Evolutionary conservation across 306 rosid genomes (phyloP), one percentile per base, ranked within the genome.

Genomic region (Phaseolus lunatus): DNA sequence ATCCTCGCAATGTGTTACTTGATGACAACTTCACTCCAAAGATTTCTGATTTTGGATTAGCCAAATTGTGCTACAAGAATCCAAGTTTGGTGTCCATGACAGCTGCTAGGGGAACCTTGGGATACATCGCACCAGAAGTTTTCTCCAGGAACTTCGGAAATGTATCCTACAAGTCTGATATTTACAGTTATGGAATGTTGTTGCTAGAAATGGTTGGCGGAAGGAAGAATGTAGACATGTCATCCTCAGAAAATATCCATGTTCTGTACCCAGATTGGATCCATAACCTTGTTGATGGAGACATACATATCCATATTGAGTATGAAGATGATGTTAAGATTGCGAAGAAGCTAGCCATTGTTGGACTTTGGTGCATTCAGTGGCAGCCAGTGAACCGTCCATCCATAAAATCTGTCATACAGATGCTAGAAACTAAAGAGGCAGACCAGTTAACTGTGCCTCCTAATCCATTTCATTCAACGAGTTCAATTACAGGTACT

Each of bases 91-190:
- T 86, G 76, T 75, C 90, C 66, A 43, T 87, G 84, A 22, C 66
- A 64, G 84, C 43, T 75, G 82, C 18, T 57, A 73, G 3, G 79
- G 86, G 37, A 86, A 86, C 50, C 67, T 86, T 18, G 82, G 84
- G 1, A 29, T 81, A 5, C 75, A 81, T 9, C 81, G 84, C 7
- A 7, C 62, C 62, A 0, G 62, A 54, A 10, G 16, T 54, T 54
- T 54, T 54, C 62, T 54, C 62, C 3, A 11, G 62, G 3, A 54
- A 22, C 8, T 54, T 19, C 3, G 62, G 62, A 10, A 54, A 54
- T 22, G 62, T 54, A 0, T 54, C 62, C 0, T 84, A 59, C 8
- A 86, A 86, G 19, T 75, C 81, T 39, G 83, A 84, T 18, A 72
- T 81, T 48, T 87, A 84, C 3, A 84, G 77, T 14, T 84, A 59